A percentile compares a stretch with the other conserved stretches of the same genome.
Evolutionary conservation across 2,329 filamentous ascomycete species (phyloP).

Genomic region (Ambrosiella xylebori): DNA sequence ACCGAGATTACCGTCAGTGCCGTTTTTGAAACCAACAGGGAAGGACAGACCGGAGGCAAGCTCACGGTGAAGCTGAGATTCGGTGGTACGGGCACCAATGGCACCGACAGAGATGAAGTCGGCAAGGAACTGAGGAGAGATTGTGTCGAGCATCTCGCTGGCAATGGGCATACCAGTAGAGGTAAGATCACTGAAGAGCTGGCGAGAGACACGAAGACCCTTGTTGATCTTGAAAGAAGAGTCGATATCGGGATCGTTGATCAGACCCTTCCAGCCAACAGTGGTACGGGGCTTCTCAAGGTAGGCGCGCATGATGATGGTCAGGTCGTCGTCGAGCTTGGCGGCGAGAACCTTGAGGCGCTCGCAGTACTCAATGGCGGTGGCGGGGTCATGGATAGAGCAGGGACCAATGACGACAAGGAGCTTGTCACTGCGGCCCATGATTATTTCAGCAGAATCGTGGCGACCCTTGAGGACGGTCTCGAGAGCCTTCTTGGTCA

Average conservation of each 20-base stretch:
- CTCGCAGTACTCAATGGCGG: constrained; percentile 74
- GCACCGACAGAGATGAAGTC: constrained; percentile 91
- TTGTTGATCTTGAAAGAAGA: constrained; percentile 98
- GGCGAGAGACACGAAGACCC: constrained; percentile 76
- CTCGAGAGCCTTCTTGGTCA: constrained; percentile 36
- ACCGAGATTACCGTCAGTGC: constrained; percentile 77
- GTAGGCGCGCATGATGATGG: constrained; percentile 95
- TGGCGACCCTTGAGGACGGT: constrained; percentile 46
- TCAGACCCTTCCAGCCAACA: constrained; percentile 96
- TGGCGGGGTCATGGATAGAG: constrained; percentile 86
- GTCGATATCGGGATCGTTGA: constrained; percentile 98
- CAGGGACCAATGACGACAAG: constrained; percentile 91
- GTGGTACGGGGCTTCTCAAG: constrained; percentile 97
- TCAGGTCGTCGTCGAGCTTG: constrained; percentile 66
- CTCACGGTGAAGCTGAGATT: constrained; percentile 91
- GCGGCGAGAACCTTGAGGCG: constrained; percentile 61
- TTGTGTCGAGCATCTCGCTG: constrained; percentile 96
- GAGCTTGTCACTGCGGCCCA: constrained; percentile 38
- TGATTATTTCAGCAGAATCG: constrained; percentile 52
- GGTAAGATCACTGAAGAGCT: constrained; percentile 86
- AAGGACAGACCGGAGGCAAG: constrained; percentile 88
- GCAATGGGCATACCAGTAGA: constrained; percentile 81
- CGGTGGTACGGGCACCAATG: constrained; percentile 88
- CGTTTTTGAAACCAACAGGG: constrained; percentile 99
- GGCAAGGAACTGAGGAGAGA: constrained; percentile 92